These are phyloP conservation scores for Candida montana DNA, from an alignment of 805 yeast species.

Conservation along the genomic window DNA sequence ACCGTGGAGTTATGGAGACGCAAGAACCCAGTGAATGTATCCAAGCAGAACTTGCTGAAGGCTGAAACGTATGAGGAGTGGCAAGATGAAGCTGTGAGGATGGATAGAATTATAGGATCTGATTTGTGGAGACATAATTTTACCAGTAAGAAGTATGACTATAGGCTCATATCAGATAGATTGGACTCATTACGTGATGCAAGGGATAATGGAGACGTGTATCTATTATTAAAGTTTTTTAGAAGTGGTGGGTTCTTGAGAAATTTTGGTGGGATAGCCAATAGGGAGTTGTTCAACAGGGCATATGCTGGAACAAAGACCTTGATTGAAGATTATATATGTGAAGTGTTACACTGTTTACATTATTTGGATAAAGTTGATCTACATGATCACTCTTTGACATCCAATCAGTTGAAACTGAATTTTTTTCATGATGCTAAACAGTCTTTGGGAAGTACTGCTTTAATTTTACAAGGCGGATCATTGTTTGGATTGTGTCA, in stretches of 20 bases:
- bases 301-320: slow-evolving; percentile 85
- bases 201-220: slow-evolving; percentile 48
- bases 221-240: slow-evolving; percentile 55
- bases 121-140: slow-evolving; percentile 79
- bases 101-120: slow-evolving; percentile 48
- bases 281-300: slow-evolving; percentile 69
- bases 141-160: slow-evolving; percentile 76
- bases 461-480: slow-evolving; percentile 90
- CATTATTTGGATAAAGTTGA: slow-evolving; percentile 43
- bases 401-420: slow-evolving; percentile 46
- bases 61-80: slow-evolving; percentile 67
- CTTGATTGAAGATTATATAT: slow-evolving; percentile 80
- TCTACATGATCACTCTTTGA: slow-evolving; percentile 27
- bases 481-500: slow-evolving; percentile 92
- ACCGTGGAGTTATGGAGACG: slow-evolving; percentile 21
- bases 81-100: slow-evolving; percentile 46
- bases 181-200: slow-evolving; percentile 58
- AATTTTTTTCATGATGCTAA: slow-evolving; percentile 83
- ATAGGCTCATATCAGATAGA: slow-evolving; percentile 72
- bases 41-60: slow-evolving; percentile 41
- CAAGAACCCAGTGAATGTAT: slow-evolving; percentile 42
- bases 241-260: slow-evolving; percentile 76
- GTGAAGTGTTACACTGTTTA: slow-evolving; percentile 67
- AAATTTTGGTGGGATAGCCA: slow-evolving; percentile 88
- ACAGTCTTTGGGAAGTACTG: slow-evolving; percentile 86